Evolutionary conservation across 768 basidiomycete species (phyloP), one percentile per base, ranked within the genome.

Genomic region (Tylopilus balloui): DNA sequence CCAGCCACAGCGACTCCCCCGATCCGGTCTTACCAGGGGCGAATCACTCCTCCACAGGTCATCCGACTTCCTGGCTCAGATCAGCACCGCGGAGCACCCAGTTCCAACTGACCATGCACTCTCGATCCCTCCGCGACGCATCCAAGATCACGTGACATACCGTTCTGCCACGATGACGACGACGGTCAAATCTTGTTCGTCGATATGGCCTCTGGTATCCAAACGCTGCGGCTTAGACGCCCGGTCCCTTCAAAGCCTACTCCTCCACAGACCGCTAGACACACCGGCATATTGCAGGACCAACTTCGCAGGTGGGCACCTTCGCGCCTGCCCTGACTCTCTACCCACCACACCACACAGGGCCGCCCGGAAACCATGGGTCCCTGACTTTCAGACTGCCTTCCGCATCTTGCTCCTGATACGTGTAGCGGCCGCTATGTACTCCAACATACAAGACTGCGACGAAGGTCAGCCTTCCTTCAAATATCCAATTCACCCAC

Each of bases 371-470:
- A 78, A 81, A 31, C 91, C 92, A 77, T 92, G 90, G 84, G 79
- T 78, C 42, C 95, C 96, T 40, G 79, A 82, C 53, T 86, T 93
- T 61, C 86, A 84, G 29, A 71, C 88, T 6, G 96, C 93, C 5
- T 73, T 97, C 52, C 82, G 94, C 41, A 77, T 96, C 34, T 64
- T 97, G 34, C 70, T 96, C 42, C 76, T 98, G 14, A 62, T 96
- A 15, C 81, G 96, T 17, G 77, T 93, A 25, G 71, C 80, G 21
- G 84, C 79, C 1, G 96, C 93, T 3, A 97, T 99, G 93, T 98
- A 98, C 64, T 81, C 88, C 12, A 92, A 92, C 56, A 89, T 95
- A 48, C 81, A 84, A 60, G 96, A 98, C 63, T 98, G 96, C 54
- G 96, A 99, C 62, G 96, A 99, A 81, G 93, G 95, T 92, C 45